A percentile compares a stretch with the other conserved stretches of the same genome.
Evolutionary conservation across 2,329 filamentous ascomycete species (phyloP).

Genomic region (Botryotinia convoluta): DNA sequence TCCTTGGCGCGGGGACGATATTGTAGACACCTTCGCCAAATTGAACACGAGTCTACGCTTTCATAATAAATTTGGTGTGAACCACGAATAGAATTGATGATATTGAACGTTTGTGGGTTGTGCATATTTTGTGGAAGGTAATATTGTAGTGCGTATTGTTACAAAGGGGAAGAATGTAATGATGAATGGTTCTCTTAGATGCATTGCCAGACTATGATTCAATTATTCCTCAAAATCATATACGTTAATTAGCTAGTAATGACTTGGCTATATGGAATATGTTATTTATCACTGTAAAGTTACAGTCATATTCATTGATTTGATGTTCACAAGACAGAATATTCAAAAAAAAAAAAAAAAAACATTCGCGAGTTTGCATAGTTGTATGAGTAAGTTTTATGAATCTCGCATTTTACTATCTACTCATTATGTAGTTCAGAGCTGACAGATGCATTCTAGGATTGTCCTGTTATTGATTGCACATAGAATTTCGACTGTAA

Average conservation of each 20-base stretch:
- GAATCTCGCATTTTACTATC: neutral
- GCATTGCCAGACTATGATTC: neutral
- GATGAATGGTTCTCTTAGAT: too few relatives aligned
- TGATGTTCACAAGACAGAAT: too few relatives aligned
- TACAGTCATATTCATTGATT: neutral
- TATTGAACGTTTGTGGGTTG: neutral
- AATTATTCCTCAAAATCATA: neutral
- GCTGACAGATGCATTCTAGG: neutral
- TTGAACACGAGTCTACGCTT: neutral
- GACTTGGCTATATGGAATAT: neutral
- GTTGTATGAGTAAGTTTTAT: neutral
- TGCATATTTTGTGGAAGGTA: neutral
- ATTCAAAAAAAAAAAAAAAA: too few relatives aligned
- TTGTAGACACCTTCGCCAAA: conserved; percentile 1
- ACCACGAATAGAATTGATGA: neutral
- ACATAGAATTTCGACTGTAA: neutral
- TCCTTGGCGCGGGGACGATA: conserved; percentile 5
- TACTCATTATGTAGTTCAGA: neutral
- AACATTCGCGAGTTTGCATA: neutral
- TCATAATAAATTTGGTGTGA: neutral
- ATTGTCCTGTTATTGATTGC: neutral
- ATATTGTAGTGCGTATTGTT: neutral
- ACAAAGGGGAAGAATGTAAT: too few relatives aligned
- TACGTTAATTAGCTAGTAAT: neutral
- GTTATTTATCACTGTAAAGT: neutral